These are phyloP conservation scores for Cucurbita maxima DNA, from an alignment of 306 rosid genomes.

Conservation along the genomic window DNA sequence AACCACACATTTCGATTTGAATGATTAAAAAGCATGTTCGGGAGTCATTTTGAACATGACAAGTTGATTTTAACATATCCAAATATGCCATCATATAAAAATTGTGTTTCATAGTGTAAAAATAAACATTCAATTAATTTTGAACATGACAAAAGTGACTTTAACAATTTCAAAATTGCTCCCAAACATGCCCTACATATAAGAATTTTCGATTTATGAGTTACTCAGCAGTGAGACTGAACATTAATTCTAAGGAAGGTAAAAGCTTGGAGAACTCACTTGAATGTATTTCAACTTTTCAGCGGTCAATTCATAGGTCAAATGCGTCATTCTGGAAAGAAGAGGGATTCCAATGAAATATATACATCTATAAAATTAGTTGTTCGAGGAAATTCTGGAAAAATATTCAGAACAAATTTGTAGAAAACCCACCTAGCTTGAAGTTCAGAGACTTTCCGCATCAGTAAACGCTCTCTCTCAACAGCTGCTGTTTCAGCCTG, in stretches of 20 bases:
- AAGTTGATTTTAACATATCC: too few relatives aligned
- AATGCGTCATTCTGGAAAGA: constrained; percentile 53
- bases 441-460: constrained; percentile 67
- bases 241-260: neutral
- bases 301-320: constrained; percentile 57
- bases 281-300: constrained; percentile 70
- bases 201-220: neutral
- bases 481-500: constrained; percentile 54
- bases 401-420: constrained; percentile 1
- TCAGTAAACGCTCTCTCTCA: constrained; percentile 65
- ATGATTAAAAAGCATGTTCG: too few relatives aligned
- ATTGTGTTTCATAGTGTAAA: too few relatives aligned
- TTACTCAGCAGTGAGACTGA: neutral
- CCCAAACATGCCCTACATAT: neutral
- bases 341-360: neutral
- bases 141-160: neutral
- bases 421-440: constrained; percentile 49
- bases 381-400: neutral
- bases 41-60: too few relatives aligned
- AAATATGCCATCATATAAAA: too few relatives aligned
- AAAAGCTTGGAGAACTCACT: constrained; percentile 30
- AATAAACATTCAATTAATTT: too few relatives aligned
- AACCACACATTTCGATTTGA: too few relatives aligned
- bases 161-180: neutral
- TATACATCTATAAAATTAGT: neutral